A percentile compares a stretch with the other conserved stretches of the same genome.
Evolutionary conservation across 768 basidiomycete genomes (phyloP).

Genomic region (Hirschioporus abietinus): DNA sequence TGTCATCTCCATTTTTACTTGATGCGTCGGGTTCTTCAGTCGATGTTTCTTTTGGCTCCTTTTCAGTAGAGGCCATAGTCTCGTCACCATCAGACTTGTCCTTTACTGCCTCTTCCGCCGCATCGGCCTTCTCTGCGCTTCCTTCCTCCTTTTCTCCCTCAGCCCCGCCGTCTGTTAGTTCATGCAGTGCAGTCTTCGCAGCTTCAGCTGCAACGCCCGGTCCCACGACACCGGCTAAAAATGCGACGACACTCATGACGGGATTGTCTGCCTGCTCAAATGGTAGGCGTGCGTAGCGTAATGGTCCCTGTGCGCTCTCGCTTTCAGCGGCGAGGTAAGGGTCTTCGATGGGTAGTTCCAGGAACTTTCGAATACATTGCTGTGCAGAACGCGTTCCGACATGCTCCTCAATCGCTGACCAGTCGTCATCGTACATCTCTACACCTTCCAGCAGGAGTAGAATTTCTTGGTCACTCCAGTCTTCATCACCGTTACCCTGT

Average conservation of each 20-base stretch:
- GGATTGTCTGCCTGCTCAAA: constrained; percentile 97
- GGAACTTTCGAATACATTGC: constrained; percentile 93
- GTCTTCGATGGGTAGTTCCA: constrained; percentile 95
- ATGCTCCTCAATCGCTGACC: constrained; percentile 89
- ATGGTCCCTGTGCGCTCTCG: constrained; percentile 71
- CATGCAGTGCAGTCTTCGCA: constrained; percentile 84
- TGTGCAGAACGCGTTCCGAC: constrained; percentile 89
- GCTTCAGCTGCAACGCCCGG: constrained; percentile 91
- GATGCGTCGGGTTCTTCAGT: constrained; percentile 12
- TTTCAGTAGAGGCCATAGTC: constrained; percentile 30
- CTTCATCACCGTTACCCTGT: constrained; percentile 45
- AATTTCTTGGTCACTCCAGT: constrained; percentile 90
- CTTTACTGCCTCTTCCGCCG: constrained; percentile 33
- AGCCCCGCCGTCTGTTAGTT: constrained; percentile 58
- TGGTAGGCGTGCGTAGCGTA: constrained; percentile 75
- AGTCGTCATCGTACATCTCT: constrained; percentile 98
- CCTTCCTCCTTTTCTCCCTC: constrained; percentile 30
- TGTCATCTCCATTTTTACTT: constrained; percentile 23
- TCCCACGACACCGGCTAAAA: constrained; percentile 87
- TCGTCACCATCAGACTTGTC: constrained; percentile 22
- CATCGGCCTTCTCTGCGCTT: constrained; percentile 30
- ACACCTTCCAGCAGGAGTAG: constrained; percentile 89
- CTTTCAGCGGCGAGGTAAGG: constrained; percentile 64
- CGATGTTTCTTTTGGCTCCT: constrained; percentile 18
- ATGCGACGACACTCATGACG: constrained; percentile 97